Evolutionary conservation across 345 rosid species (phyloP), one percentile per base, ranked within the genome.

Genomic region (Dimocarpus longan): DNA sequence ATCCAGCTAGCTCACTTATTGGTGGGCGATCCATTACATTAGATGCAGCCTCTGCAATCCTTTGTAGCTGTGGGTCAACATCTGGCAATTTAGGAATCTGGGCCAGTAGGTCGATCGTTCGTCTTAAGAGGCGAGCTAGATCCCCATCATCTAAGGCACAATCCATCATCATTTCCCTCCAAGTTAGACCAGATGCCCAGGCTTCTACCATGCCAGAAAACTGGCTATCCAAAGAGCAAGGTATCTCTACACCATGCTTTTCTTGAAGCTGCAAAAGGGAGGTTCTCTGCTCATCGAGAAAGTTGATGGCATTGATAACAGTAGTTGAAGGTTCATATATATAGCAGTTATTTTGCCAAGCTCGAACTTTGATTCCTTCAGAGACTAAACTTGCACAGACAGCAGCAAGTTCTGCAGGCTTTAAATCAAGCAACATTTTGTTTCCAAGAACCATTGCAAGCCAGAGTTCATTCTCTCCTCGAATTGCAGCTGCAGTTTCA

Each of bases 181-280:
- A 93, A 16, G 92, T 92, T 81, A 96, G 82, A 52, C 98, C 99
- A 7, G 97, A 90, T 18, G 97, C 98, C 99, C 99, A 96, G 32
- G 99, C 98, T 83, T 92, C 99, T 6, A 96, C 97, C 99, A 94
- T 91, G 78, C 99, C 99, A n/a, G 93, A 82, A 83, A 93, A 93
- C 75, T 96, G 97, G 88, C 85, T 81, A 56, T 93, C 98, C 85
- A 95, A 73, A 81, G 88, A 88, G 74, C 97, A 93, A 5, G 97
- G 80, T 68, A 89, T 89, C 80, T 80, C 84, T 44, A 96, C 93
- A 76, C 88, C 94, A n/a, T 96, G 95, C 80, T 89, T 93, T 79
- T 91, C 93, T 80, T 95, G 98, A 64, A 95, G 89, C 80, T 86
- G 73, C 57, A 91, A 67, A 10, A 92, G 80, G 54, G 92, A 84